Evolutionary conservation across 179 eudicot species (phyloP), one percentile per base, ranked within the genome.

Genomic region (Heliamphora pulchella): DNA sequence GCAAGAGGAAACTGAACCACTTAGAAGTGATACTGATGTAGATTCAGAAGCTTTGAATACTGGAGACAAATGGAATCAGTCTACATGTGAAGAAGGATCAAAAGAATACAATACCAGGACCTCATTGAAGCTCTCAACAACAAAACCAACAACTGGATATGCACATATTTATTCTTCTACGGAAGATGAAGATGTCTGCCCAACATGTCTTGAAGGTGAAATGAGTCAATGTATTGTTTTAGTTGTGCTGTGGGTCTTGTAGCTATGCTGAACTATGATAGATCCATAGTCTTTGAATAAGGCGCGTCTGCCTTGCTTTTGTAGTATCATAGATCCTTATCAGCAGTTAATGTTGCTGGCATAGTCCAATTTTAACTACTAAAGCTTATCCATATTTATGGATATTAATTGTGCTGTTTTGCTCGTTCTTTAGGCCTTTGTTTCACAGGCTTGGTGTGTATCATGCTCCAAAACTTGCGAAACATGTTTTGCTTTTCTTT

Each of bases 1-100:
- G 65, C 96, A 90, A n/a, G 94, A 90, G 74, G 96, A 92, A 81
- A 81, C 91, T 22, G 89, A 91, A 75, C 88, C 90, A 43, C 87
- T 91, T 76, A 84, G 88, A 83, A 89, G 86, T 75, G 62, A 55
- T 50, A 79, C 17, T 66, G 78, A 83, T 80, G 80, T 68, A 8
- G 88, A 82, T 72, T 80, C 91, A 48, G 89, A 80, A 62, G 61
- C 80, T 71, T 77, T 82, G 68, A 80, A 64, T 80, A 70, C 46
- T 55, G 83, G 81, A 73, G 81, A 58, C 48, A 89, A 89, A 72
- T 83, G 87, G 89, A 82, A 81, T 68, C 79, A 74, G 74, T 81
- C 82, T 64, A 65, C 82, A 9, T 80, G 86, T 78, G 89, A 83
- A 75, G 90, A 86, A 54, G 84, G 79, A 67, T 80, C 78, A 18